Conservation (phyloP, 139 green algal species). For the Auxenochlorella protothecoides region DNA sequence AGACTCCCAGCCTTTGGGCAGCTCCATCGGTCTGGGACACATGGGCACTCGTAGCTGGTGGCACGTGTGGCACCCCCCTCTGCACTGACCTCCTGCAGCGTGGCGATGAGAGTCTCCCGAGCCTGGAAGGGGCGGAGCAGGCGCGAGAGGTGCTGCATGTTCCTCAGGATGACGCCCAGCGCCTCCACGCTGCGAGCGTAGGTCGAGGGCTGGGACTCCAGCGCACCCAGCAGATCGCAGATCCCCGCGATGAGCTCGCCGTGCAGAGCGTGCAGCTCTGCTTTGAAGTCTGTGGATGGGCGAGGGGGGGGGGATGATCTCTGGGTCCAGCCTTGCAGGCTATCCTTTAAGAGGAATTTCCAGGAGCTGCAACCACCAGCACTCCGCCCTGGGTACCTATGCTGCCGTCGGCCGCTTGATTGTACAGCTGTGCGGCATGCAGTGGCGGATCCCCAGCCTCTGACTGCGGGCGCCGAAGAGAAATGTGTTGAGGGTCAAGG, state of each 20-base stretch:
- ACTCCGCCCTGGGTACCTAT: constrained; percentile 14
- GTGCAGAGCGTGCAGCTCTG: constrained; percentile 46
- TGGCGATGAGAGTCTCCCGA: constrained; percentile 11
- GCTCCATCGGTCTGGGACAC: background rate
- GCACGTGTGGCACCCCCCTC: too few species aligned
- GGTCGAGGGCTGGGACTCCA: constrained; percentile 35
- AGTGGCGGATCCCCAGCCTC: constrained; percentile 34
- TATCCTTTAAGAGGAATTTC: too few species aligned
- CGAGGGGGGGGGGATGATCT: too few species aligned
- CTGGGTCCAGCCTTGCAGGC: too few species aligned
- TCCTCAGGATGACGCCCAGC: constrained; percentile 39
- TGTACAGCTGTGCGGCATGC: constrained; percentile 17
- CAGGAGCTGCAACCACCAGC: too few species aligned
- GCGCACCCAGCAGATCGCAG: constrained; percentile 35
- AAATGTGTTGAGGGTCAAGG: background rate
- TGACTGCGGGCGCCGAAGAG: constrained; percentile 12
- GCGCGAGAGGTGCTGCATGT: constrained; percentile 60
- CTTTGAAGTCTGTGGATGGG: constrained; percentile 27
- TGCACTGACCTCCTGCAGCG: background rate
- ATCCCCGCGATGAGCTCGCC: constrained; percentile 41
- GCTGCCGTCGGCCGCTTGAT: constrained; percentile 12
- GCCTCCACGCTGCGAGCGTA: constrained; percentile 39
- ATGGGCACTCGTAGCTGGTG: too few species aligned
- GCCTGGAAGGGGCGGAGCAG: constrained; percentile 45
- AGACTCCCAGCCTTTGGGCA: too few species aligned